Conservation (phyloP, 306 rosid genomes). For the Castanea crenata region DNA sequence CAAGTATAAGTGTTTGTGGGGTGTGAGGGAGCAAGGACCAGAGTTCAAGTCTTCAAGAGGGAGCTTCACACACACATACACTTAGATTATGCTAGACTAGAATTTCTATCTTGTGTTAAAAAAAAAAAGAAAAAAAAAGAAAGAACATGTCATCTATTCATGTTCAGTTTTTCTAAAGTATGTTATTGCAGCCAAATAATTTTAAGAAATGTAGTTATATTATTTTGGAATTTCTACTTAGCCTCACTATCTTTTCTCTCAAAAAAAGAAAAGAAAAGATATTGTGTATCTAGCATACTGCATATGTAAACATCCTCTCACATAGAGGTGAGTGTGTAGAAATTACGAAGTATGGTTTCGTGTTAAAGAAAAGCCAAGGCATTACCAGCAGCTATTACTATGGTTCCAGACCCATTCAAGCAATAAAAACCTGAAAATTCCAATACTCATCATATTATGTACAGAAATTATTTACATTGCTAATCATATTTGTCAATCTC, state of each 20-base stretch:
- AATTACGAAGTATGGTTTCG: too few species aligned
- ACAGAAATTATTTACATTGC: background rate
- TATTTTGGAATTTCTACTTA: background rate
- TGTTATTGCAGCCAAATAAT: background rate
- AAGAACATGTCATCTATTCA: background rate
- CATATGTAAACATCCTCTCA: too few species aligned
- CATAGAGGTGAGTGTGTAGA: too few species aligned
- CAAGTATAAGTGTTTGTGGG: too few species aligned
- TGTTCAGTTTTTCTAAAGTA: background rate
- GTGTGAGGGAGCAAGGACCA: rapidly evolving
- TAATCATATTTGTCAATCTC: background rate
- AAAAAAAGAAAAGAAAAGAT: too few species aligned
- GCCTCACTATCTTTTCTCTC: background rate
- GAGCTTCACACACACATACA: too few species aligned
- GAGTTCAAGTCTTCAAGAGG: too few species aligned
- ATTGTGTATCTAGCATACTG: too few species aligned
- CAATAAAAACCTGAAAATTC: background rate
- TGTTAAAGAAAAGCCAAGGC: background rate
- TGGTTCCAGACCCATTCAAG: background rate
- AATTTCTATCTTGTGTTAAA: too few species aligned
- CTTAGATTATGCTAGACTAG: too few species aligned
- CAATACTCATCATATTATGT: background rate
- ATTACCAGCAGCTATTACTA: background rate
- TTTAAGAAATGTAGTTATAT: background rate
- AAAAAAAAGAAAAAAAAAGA: too few species aligned